phyloP scores from a whole-genome alignment of 805 yeast species.

The Teunomyces barrocoloradensis region DNA sequence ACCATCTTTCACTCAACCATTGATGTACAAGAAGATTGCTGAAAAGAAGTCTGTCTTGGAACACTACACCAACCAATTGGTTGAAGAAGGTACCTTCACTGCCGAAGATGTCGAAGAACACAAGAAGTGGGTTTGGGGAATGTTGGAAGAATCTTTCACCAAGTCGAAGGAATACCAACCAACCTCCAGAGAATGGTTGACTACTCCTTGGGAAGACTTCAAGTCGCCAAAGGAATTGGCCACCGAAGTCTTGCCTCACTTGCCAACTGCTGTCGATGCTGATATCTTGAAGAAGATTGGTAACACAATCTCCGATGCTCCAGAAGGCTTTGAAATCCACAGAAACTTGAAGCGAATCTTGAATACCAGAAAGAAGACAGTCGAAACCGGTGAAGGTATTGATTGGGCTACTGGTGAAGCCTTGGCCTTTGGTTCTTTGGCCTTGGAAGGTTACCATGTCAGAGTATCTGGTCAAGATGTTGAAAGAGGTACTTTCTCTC shows the following conservation, averaged over 20 bases:
- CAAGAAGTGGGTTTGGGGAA: conserved; percentile 96
- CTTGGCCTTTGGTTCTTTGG: conserved; percentile 90
- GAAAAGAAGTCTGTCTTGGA: conserved; percentile 87
- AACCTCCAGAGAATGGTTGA: conserved; percentile 93
- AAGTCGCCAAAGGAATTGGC: conserved; percentile 97
- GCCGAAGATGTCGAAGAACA: conserved; percentile 90
- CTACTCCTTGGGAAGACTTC: conserved; percentile 98
- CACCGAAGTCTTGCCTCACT: conserved; percentile 90
- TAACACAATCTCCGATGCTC: conserved; percentile 73
- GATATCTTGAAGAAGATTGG: conserved; percentile 75
- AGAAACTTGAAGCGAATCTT: conserved; percentile 94
- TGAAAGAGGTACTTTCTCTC: conserved; percentile 99
- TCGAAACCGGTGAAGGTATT: conserved; percentile 86
- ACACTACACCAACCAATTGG: conserved; percentile 73
- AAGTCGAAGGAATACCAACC: conserved; percentile 90
- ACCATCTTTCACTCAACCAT: conserved; percentile 97
- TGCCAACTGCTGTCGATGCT: conserved; percentile 88
- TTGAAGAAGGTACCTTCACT: conserved; percentile 86
- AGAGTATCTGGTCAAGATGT: conserved; percentile 99
- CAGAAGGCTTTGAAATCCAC: conserved; percentile 85
- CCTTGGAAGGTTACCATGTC: conserved; percentile 90
- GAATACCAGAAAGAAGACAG: conserved; percentile 79
- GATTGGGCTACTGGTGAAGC: conserved; percentile 99
- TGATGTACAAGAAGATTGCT: conserved; percentile 91
- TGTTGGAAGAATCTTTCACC: conserved; percentile 83